These are phyloP conservation scores for Pterocarpus macrocarpus DNA, from an alignment of 306 rosid genomes.

Conservation along the genomic window DNA sequence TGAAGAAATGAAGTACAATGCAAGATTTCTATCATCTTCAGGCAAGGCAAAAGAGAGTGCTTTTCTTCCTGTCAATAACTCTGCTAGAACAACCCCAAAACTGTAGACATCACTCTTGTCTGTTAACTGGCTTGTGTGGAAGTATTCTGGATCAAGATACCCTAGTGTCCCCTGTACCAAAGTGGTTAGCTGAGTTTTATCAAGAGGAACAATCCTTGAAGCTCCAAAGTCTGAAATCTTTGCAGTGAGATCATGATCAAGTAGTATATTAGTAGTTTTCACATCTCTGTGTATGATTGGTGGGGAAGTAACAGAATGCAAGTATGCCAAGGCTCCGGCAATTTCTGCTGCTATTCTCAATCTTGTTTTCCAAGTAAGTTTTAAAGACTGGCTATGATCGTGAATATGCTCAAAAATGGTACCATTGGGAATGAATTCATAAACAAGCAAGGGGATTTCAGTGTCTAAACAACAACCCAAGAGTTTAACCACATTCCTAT, in stretches of 20 bases:
- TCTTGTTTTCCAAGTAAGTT: background rate
- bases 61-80: constrained; percentile 59
- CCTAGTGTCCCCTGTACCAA: constrained; percentile 65
- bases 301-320: constrained; percentile 57
- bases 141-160: constrained; percentile 62
- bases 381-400: background rate
- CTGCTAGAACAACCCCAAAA: constrained; percentile 51
- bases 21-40: constrained; percentile 48
- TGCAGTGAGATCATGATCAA: constrained; percentile 45
- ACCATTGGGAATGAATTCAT: constrained; percentile 24
- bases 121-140: too few species aligned
- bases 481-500: constrained; percentile 54
- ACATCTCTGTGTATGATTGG: constrained; percentile 69
- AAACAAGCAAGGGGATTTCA: background rate
- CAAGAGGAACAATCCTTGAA: constrained; percentile 59
- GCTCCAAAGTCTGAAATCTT: constrained; percentile 71
- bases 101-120: too few species aligned
- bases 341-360: constrained; percentile 51
- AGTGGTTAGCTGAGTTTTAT: constrained; percentile 53
- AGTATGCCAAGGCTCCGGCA: constrained; percentile 58
- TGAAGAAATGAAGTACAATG: constrained; percentile 48
- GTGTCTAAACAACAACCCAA: constrained; percentile 36
- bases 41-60: constrained; percentile 49
- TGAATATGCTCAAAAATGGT: constrained; percentile 45
- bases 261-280: constrained; percentile 57